Evolutionary conservation across 2,329 filamentous ascomycete species (phyloP).

Genomic region (Fusarium denticulatum): DNA sequence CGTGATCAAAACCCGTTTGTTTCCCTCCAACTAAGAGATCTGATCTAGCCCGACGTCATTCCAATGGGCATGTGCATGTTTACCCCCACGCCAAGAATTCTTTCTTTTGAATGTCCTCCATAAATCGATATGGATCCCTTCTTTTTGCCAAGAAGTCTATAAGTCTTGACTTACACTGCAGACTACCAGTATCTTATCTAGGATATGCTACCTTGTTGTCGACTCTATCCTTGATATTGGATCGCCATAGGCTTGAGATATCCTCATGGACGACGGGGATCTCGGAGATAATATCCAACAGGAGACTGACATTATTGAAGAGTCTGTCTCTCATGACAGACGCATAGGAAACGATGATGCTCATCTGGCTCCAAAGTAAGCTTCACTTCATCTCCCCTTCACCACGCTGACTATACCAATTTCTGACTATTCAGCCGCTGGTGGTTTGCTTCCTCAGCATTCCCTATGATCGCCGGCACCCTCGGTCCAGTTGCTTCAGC

Average conservation of each 20-base stretch:
- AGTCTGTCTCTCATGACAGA: constrained; percentile 37
- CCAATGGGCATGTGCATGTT: neutral
- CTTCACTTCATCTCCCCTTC: neutral
- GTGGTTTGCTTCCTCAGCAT: constrained; percentile 72
- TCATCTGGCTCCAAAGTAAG: constrained; percentile 58
- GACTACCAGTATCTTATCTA: neutral
- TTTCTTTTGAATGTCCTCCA: neutral
- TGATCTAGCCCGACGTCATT: constrained; percentile 14
- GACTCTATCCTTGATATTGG: neutral
- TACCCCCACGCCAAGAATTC: constrained; percentile 12
- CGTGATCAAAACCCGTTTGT: constrained; percentile 13
- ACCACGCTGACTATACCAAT: neutral
- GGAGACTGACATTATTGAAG: constrained; percentile 44
- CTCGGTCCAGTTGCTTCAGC: constrained; percentile 88
- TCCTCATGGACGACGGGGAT: constrained; percentile 54
- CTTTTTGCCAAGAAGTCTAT: neutral
- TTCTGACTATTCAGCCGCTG: constrained; percentile 57
- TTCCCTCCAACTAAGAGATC: neutral
- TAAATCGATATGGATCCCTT: neutral
- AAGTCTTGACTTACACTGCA: neutral
- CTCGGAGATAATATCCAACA: constrained; percentile 51
- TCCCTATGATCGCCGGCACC: constrained; percentile 84
- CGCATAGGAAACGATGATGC: constrained; percentile 52
- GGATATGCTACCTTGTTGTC: neutral
- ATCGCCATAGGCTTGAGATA: neutral